Conservation (phyloP, 768 basidiomycete genomes). For the Mycena filopes region DNA sequence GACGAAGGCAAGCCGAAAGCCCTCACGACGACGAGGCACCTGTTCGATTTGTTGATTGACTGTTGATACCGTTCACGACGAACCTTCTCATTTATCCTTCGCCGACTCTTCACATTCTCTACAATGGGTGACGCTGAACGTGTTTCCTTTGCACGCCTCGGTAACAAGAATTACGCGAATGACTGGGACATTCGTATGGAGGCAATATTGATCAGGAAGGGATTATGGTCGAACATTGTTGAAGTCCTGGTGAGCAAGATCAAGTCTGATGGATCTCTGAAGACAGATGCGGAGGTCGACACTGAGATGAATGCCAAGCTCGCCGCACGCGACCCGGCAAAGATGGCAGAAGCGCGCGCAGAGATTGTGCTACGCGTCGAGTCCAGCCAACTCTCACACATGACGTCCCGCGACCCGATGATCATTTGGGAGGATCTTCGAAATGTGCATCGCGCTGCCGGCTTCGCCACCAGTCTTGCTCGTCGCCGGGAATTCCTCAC, state of each 20-base stretch:
- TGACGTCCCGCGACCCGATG: conserved; percentile 11
- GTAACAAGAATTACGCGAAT: conserved; percentile 10
- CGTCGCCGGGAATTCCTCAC: conserved; percentile 18
- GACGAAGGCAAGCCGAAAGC: background rate
- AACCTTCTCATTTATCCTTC: background rate
- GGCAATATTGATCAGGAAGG: background rate
- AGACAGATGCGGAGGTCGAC: background rate
- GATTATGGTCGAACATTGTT: conserved; percentile 1
- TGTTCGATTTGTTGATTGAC: background rate
- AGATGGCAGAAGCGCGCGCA: conserved; percentile 20
- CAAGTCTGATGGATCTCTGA: conserved; percentile 13
- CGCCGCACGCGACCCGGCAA: background rate
- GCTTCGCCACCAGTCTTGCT: conserved; percentile 10
- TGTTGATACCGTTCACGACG: too few relatives aligned
- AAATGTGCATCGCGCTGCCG: background rate
- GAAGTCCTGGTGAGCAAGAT: background rate
- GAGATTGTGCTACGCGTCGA: conserved; percentile 9
- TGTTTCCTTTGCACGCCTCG: background rate
- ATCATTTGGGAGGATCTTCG: conserved; percentile 7
- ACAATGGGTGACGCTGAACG: conserved; percentile 4
- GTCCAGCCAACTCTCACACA: conserved; percentile 3
- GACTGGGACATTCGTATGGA: conserved; percentile 12
- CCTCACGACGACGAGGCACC: background rate
- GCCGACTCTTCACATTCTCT: background rate
- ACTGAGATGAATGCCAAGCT: background rate